These are phyloP conservation scores for Plasmodium knowlesi DNA, from an alignment of 169 alveolate genomes.

Conservation along the genomic window DNA sequence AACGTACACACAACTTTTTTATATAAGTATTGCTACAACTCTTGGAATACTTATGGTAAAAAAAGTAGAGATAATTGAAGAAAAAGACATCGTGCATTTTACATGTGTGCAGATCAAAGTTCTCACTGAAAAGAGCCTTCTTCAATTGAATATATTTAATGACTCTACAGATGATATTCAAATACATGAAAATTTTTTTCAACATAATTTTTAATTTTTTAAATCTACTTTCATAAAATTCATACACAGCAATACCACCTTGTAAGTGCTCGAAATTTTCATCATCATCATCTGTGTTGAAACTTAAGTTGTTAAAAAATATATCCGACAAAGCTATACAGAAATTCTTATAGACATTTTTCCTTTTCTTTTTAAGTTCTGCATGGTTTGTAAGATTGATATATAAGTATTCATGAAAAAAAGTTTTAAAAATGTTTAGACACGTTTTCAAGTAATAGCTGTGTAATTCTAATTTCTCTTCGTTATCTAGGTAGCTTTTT, in stretches of 20 bases:
- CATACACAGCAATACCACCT: constrained; percentile 59
- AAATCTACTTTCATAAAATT: constrained; percentile 41
- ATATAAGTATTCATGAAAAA: constrained; percentile 69
- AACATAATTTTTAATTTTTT: constrained; percentile 38
- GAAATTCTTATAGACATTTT: constrained; percentile 40
- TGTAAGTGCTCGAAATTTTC: constrained; percentile 55
- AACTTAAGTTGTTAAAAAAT: constrained; percentile 47
- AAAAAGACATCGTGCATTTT: constrained; percentile 72
- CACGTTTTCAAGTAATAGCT: constrained; percentile 49
- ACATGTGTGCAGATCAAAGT: constrained; percentile 59
- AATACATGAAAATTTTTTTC: constrained; percentile 63
- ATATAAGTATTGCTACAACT: constrained; percentile 40
- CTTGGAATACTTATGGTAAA: constrained; percentile 57
- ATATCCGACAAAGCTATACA: constrained; percentile 68
- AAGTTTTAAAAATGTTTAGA: constrained; percentile 25
- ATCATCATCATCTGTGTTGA: constrained; percentile 34
- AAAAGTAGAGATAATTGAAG: constrained; percentile 62
- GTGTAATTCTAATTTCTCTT: constrained; percentile 53
- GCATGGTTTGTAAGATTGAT: constrained; percentile 27
- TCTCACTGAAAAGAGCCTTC: constrained; percentile 37
- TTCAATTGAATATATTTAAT: constrained; percentile 49
- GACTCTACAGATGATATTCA: constrained; percentile 36
- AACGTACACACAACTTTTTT: constrained; percentile 18
- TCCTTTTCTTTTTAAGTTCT: constrained; percentile 55
- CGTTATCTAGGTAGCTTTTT: constrained; percentile 25